Evolutionary conservation across 1,284 basidiomycete species (phyloP).

Genomic region (Cryptococcus sp.): DNA sequence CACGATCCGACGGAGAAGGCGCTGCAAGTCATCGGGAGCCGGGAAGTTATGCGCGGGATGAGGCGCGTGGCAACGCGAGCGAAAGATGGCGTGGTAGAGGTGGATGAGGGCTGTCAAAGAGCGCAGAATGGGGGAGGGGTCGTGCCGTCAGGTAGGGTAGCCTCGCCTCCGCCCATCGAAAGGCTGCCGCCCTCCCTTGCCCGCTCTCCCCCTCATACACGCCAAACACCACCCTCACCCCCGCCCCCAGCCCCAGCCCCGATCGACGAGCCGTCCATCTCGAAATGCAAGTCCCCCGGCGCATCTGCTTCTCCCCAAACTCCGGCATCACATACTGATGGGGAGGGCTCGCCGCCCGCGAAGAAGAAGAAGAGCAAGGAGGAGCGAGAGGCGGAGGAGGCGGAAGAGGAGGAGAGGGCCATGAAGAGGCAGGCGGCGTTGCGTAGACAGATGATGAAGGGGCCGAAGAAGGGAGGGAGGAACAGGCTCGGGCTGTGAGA

Average conservation of each 20-base stretch:
- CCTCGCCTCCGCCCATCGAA: background rate
- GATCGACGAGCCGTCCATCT: no score
- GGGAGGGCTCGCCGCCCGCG: background rate
- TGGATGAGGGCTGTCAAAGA: background rate
- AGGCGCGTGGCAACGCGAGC: background rate
- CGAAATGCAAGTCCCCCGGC: background rate
- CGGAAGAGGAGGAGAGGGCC: slow-evolving; percentile 26
- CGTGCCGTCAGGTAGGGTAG: background rate
- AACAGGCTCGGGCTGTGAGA: no score
- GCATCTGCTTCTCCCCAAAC: slow-evolving; percentile 1
- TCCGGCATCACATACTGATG: no score
- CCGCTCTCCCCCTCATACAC: slow-evolving; percentile 2
- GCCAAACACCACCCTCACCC: slow-evolving; percentile 7
- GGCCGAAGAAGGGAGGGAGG: slow-evolving; percentile 21
- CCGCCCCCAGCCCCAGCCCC: slow-evolving; percentile 3
- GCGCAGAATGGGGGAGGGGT: background rate
- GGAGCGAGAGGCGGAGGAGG: slow-evolving; percentile 33
- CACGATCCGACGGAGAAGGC: background rate
- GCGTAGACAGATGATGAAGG: slow-evolving; percentile 22
- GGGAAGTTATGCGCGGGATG: slow-evolving; percentile 7
- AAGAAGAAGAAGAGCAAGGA: slow-evolving; percentile 31
- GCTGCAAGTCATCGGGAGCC: background rate
- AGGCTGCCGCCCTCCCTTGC: background rate
- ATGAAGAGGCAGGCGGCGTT: slow-evolving; percentile 36
- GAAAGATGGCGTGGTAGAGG: background rate